Base-by-base conservation (phyloP, 2,329 filamentous ascomycete genomes). In the Aspergillus sp. region DNA sequence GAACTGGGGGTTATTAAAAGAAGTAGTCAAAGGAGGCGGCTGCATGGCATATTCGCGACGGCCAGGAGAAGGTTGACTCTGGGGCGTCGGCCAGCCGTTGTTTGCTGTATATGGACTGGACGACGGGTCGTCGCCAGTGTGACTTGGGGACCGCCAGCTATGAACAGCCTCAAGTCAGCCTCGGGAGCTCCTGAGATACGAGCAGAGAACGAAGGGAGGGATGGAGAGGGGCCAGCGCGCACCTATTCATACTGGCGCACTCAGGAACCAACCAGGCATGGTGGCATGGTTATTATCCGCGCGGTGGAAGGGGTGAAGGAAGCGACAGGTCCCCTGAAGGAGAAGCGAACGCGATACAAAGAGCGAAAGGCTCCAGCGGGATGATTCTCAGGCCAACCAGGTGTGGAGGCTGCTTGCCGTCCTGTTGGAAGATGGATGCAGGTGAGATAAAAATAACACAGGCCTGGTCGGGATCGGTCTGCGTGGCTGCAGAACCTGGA, bases 31-130 rank as follows among this genome's bases (percentile, higher is more conserved):
- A 58, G 75, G 65, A 41, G 75, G 76, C 49, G 74, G 77, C 63
- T 75, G 71, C 58, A 72, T 64, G 43, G 71, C 74, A 74, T 78
- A 70, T 57, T 77, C 75, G 63, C 75, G 74, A 64, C 74, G 76
- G 61, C 67, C 65, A 41, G 74, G 70, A 51, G 75, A 75, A 39
- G 63, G 62, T 55, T 71, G 74, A 55, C 70, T 71, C 64, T 68
- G 66, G 60, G 70, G 57, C 42, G 67, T 66, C 57, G 71, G 65
- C 68, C 70, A 71, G 65, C 70, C 65, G 55, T 62, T 60, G 55
- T 63, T 60, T 53, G 63, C 63, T 52, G 59, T 56, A 56, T 73
- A 66, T 49, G 65, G 58, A 57, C 63, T 66, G 62, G 64, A 59
- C 59, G 66, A 64, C 66, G 66, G 66, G 58, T 70, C 70, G 62